Base-by-base conservation (phyloP, 164 flowering plant genomes). In the Tetrastigma voinierianum region DNA sequence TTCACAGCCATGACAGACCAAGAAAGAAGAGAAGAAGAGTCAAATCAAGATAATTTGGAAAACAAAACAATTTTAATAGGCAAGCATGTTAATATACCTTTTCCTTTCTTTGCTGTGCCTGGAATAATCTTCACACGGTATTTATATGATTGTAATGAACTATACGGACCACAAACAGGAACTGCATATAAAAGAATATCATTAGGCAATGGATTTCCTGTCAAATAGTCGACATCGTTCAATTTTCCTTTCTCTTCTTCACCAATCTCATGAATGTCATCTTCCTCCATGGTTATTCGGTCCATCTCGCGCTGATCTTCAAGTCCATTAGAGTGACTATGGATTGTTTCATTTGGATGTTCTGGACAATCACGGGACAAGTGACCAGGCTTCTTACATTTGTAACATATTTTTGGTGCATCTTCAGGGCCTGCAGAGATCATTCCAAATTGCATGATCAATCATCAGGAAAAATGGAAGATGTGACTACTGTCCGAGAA, bases 81-180 rank as follows among this genome's bases (percentile, higher is more conserved):
- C 40, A 32, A 32, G 40, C 55, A 9, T 16, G 56, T n/a, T 40
- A 2, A 17, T 11, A n/a, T n/a, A 90, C 97, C 98, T 91, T 94
- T 94, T 56, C 98, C 98, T 82, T 72, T 91, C 87, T 91, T 94
- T 47, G 88, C 83, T 61, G 90, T 73, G 59, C 98, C 98, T 17
- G 97, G 98, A 66, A 81, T 80, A 24, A 91, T 84, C 87, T 94
- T 94, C 70, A 87, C 96, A 10, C 88, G 88, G 74, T 91, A 94
- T 70, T 94, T 94, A 57, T 94, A 91, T 16, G 90, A 70, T 60
- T 94, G 98, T 21, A 94, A 48, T 44, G 97, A 96, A 68, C 62
- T 87, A 61, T 94, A 91, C 32, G 97, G 97, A 64, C 89, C 97
- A 74, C 98, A 94, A 20, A 94, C 97, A 62, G 98, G 98, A n/a